A percentile compares a stretch with the other conserved stretches of the same genome.
Evolutionary conservation across 2,329 filamentous ascomycete species (phyloP).

Genomic region (Xylariaceae sp.): DNA sequence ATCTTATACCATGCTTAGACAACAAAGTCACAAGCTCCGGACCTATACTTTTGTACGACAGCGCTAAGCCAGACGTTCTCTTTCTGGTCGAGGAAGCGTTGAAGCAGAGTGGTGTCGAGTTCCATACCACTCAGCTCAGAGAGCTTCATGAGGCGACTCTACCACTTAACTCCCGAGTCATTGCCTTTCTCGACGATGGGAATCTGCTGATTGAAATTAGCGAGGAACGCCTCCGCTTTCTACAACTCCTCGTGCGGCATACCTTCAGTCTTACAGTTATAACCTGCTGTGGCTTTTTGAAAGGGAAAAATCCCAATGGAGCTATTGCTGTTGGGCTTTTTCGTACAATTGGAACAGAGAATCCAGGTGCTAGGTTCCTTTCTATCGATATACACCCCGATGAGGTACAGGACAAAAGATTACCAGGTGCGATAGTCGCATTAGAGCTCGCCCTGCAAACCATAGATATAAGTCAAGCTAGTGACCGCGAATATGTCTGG

Average conservation of each 20-base stretch:
- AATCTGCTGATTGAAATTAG: background rate
- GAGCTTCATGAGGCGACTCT: background rate
- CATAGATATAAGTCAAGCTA: background rate
- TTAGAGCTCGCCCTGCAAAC: background rate
- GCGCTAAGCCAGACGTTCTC: background rate
- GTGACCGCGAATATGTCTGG: background rate
- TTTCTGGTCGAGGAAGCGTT: background rate
- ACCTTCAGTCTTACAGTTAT: background rate
- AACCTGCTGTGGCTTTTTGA: background rate
- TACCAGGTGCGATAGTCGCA: background rate
- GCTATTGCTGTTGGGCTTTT: background rate
- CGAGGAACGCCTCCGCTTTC: background rate
- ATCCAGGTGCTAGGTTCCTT: background rate
- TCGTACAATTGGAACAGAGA: background rate
- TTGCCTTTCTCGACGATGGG: background rate
- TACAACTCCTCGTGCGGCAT: background rate
- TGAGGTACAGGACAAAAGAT: background rate
- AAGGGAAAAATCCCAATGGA: background rate
- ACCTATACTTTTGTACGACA: background rate
- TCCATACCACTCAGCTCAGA: background rate
- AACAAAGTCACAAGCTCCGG: no score
- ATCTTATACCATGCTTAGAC: no score
- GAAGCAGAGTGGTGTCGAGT: background rate
- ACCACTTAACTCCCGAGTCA: background rate
- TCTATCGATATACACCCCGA: background rate